Evolutionary conservation across 1,284 basidiomycete genomes (phyloP).

Genomic region (Tilletia indica): DNA sequence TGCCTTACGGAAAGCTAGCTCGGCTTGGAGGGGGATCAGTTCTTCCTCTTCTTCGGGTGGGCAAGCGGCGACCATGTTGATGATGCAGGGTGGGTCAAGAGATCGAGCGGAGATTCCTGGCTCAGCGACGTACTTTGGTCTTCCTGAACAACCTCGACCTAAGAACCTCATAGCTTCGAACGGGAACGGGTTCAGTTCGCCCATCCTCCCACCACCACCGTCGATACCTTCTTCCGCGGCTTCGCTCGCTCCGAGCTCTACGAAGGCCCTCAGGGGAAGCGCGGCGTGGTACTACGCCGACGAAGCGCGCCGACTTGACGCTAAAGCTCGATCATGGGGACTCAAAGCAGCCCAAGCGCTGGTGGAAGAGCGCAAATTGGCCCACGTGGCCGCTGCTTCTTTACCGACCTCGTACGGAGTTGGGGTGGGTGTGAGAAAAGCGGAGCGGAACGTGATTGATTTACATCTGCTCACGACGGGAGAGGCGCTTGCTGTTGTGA

Average conservation of each 20-base stretch:
- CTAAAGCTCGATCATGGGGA: slow-evolving; percentile 52
- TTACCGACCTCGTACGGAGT: not conserved
- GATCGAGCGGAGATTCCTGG: slow-evolving; percentile 12
- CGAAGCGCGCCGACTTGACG: slow-evolving; percentile 52
- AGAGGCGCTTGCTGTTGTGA: slow-evolving; percentile 54
- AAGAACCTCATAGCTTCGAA: not conserved
- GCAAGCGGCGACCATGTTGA: not conserved
- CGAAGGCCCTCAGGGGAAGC: slow-evolving; percentile 24
- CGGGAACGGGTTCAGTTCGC: not conserved
- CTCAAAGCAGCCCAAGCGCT: slow-evolving; percentile 51
- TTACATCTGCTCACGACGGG: slow-evolving; percentile 55
- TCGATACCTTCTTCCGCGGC: not conserved
- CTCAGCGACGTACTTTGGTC: slow-evolving; percentile 11
- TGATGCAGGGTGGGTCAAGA: not conserved
- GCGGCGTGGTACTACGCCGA: slow-evolving; percentile 50
- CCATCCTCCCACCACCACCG: not conserved
- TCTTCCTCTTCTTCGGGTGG: not conserved
- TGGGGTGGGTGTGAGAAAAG: slow-evolving; percentile 15
- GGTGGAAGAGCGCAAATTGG: slow-evolving; percentile 43
- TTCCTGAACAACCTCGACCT: slow-evolving; percentile 1
- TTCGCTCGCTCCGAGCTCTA: slow-evolving; percentile 29
- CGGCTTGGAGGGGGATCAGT: slow-evolving; percentile 22
- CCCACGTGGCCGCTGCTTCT: slow-evolving; percentile 19
- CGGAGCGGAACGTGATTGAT: slow-evolving; percentile 43
- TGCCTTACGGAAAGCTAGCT: slow-evolving; percentile 49